A percentile compares a stretch with the other conserved stretches of the same genome.
These are phyloP conservation scores for Paraconiothyrium sp. DNA, from an alignment of 2,329 filamentous ascomycete genomes.

Conservation along the genomic window DNA sequence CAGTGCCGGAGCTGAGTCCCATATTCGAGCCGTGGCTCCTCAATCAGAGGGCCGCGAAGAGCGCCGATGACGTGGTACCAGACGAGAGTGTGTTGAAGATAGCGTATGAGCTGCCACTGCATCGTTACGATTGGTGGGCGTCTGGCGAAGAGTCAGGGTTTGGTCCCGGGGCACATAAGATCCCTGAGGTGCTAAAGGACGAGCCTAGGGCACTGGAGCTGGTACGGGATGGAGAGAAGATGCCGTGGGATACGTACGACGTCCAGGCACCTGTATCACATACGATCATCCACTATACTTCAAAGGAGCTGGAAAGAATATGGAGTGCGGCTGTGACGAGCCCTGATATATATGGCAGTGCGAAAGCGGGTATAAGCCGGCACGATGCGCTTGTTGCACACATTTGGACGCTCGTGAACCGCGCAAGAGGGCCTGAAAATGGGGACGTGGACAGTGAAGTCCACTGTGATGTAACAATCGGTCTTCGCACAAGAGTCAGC, in stretches of 20 bases:
- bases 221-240: neutral
- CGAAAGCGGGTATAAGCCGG: neutral
- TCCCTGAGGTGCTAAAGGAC: neutral
- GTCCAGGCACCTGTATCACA: conserved; percentile 2
- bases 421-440: conserved; percentile 5
- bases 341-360: neutral
- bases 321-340: neutral
- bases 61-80: neutral
- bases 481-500: neutral
- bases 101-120: neutral
- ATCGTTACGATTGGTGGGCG: conserved; percentile 9
- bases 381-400: conserved; percentile 9
- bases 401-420: conserved; percentile 8
- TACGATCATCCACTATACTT: neutral
- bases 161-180: neutral
- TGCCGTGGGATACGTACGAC: conserved; percentile 4
- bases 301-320: neutral
- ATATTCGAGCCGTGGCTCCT: conserved; percentile 4
- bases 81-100: neutral
- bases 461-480: neutral
- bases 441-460: conserved; percentile 1
- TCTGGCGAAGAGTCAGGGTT: neutral
- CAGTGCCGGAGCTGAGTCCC: neutral
- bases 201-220: neutral
- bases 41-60: neutral